Evolutionary conservation across 768 basidiomycete genomes (phyloP).

Genomic region (Nidularia sp.): DNA sequence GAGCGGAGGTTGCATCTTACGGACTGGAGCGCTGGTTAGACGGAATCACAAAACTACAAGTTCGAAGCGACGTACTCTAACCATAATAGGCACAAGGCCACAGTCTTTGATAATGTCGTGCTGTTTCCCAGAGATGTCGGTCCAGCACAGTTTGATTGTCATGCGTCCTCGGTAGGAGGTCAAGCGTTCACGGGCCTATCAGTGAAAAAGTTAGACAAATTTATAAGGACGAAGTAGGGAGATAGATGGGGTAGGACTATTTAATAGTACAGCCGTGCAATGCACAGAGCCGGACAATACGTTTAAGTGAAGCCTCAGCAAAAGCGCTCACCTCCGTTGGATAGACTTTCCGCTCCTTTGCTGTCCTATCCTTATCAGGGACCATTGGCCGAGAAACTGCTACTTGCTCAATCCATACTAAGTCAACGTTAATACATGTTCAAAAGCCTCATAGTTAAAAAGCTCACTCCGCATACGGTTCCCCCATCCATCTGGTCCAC

Average conservation of each 20-base stretch:
- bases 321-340: conserved; percentile 71
- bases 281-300: no score
- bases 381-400: conserved; percentile 84
- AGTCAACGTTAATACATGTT: background rate
- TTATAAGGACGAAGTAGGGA: no score
- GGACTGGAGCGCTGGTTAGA: conserved; percentile 46
- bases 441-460: background rate
- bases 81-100: conserved; percentile 94
- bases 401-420: conserved; percentile 91
- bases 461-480: conserved; percentile 79
- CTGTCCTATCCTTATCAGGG: conserved; percentile 73
- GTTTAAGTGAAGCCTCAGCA: background rate
- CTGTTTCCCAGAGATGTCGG: conserved; percentile 63
- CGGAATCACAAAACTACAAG: background rate
- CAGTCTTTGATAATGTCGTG: conserved; percentile 80
- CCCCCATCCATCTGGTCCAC: conserved; percentile 61
- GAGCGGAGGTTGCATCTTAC: conserved; percentile 87
- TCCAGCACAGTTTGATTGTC: conserved; percentile 84
- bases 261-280: no score
- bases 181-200: conserved; percentile 87
- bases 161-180: conserved; percentile 90
- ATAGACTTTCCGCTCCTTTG: conserved; percentile 74
- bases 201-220: background rate
- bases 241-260: no score
- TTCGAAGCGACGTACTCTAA: conserved; percentile 61